A percentile compares a stretch with the other conserved stretches of the same genome.
Conservation (phyloP, 768 basidiomycete species). For the Xerocomellus amylosporus region DNA sequence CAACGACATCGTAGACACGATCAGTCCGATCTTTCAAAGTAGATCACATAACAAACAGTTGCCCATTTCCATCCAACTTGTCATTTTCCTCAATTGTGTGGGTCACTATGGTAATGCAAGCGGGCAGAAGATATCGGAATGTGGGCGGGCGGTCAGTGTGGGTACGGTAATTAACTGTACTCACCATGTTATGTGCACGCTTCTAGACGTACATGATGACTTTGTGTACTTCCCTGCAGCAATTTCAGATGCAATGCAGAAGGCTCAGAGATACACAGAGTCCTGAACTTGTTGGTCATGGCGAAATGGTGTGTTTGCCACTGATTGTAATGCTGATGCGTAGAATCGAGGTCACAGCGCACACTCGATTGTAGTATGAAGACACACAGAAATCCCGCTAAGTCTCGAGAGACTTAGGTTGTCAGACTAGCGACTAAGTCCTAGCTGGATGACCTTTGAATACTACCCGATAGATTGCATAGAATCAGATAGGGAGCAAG, state of each 20-base stretch:
- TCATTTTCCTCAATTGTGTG: background rate
- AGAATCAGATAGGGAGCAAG: no score
- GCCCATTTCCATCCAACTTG: background rate
- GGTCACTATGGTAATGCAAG: background rate
- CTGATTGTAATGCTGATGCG: no score
- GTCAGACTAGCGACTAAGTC: no score
- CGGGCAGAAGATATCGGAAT: background rate
- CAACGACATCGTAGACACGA: background rate
- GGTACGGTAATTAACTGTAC: background rate
- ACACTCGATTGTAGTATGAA: no score
- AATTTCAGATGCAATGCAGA: background rate
- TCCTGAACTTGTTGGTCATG: background rate
- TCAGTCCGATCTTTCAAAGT: background rate
- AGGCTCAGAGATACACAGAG: no score
- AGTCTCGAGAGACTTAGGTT: no score
- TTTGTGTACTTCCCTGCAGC: background rate
- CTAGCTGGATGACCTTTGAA: no score
- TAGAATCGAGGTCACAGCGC: no score
- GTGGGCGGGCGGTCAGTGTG: background rate
- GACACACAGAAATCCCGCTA: no score
- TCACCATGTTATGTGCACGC: background rate
- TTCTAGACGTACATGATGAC: background rate
- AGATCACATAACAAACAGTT: background rate
- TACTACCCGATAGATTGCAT: no score
- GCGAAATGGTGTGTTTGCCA: background rate